Evolutionary conservation across 177 flowering plant genomes (phyloP).

Genomic region (Telopea speciosissima): DNA sequence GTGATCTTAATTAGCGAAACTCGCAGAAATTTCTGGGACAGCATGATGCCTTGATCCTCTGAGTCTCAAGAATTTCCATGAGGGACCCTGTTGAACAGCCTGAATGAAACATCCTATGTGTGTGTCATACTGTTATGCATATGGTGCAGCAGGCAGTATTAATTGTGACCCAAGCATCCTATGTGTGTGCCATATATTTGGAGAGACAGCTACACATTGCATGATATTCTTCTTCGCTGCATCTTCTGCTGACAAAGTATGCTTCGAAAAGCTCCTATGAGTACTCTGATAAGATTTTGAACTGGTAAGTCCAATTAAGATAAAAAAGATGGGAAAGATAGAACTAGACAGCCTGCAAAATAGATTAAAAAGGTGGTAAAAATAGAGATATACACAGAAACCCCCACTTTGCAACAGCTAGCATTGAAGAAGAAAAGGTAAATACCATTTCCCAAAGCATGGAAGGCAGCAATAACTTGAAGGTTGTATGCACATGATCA

Average conservation of each 20-base stretch:
- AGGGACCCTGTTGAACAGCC: neutral
- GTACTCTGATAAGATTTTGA: neutral
- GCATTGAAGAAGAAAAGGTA: neutral
- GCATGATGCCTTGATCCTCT: neutral
- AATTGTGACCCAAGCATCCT: neutral
- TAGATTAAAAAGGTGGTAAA: neutral
- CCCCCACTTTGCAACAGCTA: neutral
- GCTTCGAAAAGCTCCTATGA: neutral
- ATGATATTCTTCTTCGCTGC: neutral
- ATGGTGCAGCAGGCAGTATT: too few relatives aligned
- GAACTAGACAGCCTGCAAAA: neutral
- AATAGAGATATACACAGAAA: neutral
- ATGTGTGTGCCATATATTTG: neutral
- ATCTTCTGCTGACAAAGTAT: too few relatives aligned
- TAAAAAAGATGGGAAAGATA: neutral
- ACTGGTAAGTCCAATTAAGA: neutral
- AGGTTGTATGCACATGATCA: conserved; percentile 1
- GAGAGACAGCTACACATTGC: neutral
- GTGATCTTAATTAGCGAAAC: too few relatives aligned
- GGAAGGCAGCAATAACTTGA: neutral
- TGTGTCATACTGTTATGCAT: too few relatives aligned
- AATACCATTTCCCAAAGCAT: neutral
- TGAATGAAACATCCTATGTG: too few relatives aligned
- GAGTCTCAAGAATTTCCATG: neutral
- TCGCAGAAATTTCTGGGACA: neutral